Conservation (phyloP, 192 early-diverging fungal species). For the Coemansia sp. region DNA sequence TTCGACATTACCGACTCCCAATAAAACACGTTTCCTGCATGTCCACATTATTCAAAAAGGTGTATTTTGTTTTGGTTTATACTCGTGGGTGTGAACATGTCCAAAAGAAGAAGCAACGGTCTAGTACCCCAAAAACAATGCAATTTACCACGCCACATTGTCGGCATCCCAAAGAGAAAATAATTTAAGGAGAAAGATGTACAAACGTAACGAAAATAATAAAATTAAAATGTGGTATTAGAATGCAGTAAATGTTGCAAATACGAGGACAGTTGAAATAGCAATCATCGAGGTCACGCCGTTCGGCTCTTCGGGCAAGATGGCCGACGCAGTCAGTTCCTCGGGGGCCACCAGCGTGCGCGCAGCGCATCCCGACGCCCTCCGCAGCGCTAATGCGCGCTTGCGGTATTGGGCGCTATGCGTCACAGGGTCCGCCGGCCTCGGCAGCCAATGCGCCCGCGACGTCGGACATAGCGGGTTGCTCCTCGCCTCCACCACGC, state of each 20-base stretch:
- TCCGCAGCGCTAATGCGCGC: conserved; percentile 29
- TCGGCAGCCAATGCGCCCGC: background rate
- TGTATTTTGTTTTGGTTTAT: too few relatives aligned
- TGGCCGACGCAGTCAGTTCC: conserved; percentile 18
- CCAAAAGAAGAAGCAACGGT: too few relatives aligned
- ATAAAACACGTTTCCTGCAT: background rate
- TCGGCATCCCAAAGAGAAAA: background rate
- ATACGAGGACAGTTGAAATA: conserved; percentile 44
- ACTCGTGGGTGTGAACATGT: too few relatives aligned
- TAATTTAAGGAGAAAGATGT: background rate
- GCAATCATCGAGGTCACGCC: conserved; percentile 46
- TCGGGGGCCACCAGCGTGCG: conserved; percentile 20
- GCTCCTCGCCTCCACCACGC: background rate
- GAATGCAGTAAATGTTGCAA: conserved; percentile 49
- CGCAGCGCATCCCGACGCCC: conserved; percentile 20
- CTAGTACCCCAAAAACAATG: too few relatives aligned
- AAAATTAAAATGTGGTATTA: conserved; percentile 2
- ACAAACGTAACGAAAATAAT: background rate
- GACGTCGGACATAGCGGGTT: too few relatives aligned
- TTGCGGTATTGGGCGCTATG: conserved; percentile 25
- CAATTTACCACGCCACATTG: background rate
- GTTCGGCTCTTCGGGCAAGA: conserved; percentile 24
- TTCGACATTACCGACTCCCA: too few relatives aligned
- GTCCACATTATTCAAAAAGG: too few relatives aligned
- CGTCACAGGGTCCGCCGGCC: background rate